phyloP scores from a whole-genome alignment of 345 rosid genomes.

The Eutrema japonicum region DNA sequence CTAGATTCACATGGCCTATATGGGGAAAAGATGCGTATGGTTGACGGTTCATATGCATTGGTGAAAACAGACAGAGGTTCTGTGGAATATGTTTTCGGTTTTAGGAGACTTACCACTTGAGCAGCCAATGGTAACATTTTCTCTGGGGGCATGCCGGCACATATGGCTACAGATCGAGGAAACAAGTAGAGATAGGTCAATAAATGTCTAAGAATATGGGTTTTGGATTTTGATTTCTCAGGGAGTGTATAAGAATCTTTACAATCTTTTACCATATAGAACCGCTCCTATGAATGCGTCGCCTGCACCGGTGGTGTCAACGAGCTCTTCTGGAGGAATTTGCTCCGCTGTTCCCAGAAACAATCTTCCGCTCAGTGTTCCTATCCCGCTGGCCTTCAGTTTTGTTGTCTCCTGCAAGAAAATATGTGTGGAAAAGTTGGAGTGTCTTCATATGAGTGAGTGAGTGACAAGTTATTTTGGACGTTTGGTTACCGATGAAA shows the following conservation, averaged over 20 bases:
- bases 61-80: conserved; percentile 5
- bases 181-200: conserved; percentile 9
- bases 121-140: conserved; percentile 82
- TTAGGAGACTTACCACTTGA: conserved; percentile 66
- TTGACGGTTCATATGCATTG: conserved; percentile 12
- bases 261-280: conserved; percentile 59
- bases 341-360: conserved; percentile 77
- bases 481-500: conserved; percentile 57
- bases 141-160: conserved; percentile 71
- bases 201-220: conserved; percentile 8
- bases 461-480: not conserved
- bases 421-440: conserved; percentile 11
- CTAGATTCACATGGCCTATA: conserved; percentile 11
- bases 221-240: not conserved
- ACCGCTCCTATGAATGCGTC: conserved; percentile 89
- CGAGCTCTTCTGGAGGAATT: conserved; percentile 70
- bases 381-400: conserved; percentile 65
- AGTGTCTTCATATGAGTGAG: not conserved
- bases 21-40: not conserved
- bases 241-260: not conserved
- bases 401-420: conserved; percentile 50
- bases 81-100: conserved; percentile 14
- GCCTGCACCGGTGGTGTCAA: conserved; percentile 97
- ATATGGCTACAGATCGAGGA: conserved; percentile 54
- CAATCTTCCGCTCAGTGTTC: conserved; percentile 63